Evolutionary conservation across 2,329 filamentous ascomycete species (phyloP).

Genomic region (Alternaria brassicae): DNA sequence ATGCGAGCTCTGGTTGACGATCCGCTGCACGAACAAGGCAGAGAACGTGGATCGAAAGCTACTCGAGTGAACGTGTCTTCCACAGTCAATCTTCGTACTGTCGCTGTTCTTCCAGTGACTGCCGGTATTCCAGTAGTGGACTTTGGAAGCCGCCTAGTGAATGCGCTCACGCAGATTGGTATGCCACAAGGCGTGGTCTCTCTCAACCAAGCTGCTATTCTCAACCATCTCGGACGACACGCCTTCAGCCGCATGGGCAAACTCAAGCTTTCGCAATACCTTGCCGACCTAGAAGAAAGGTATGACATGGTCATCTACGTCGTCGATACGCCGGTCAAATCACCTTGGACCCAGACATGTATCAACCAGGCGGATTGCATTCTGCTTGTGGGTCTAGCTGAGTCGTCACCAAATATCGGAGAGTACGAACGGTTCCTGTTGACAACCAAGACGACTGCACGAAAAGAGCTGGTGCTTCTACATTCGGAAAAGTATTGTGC

Average conservation of each 20-base stretch:
- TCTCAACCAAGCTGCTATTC: conserved; percentile 88
- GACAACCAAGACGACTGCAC: conserved; percentile 94
- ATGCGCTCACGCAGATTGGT: conserved; percentile 86
- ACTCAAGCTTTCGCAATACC: conserved; percentile 90
- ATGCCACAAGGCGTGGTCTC: conserved; percentile 89
- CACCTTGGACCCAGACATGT: conserved; percentile 97
- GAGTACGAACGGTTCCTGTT: conserved; percentile 97
- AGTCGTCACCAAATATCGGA: conserved; percentile 86
- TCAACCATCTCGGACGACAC: conserved; percentile 93
- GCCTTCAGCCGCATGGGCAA: conserved; percentile 98
- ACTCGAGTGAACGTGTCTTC: conserved; percentile 74
- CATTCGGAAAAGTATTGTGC: conserved; percentile 88
- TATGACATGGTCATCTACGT: conserved; percentile 95
- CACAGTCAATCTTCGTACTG: conserved; percentile 89
- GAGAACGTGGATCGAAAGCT: conserved; percentile 66
- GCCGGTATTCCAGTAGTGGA: conserved; percentile 92
- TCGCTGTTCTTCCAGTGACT: conserved; percentile 89
- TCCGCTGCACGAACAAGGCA: conserved; percentile 70
- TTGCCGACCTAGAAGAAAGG: conserved; percentile 96
- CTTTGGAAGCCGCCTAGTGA: conserved; percentile 88
- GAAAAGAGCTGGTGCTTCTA: conserved; percentile 88
- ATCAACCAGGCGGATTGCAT: conserved; percentile 98
- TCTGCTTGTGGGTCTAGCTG: conserved; percentile 86
- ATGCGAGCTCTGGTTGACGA: conserved; percentile 91
- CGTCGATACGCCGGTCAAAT: conserved; percentile 95